These are phyloP conservation scores for Vachellia collinsii DNA, from an alignment of 306 rosid species.

Conservation along the genomic window DNA sequence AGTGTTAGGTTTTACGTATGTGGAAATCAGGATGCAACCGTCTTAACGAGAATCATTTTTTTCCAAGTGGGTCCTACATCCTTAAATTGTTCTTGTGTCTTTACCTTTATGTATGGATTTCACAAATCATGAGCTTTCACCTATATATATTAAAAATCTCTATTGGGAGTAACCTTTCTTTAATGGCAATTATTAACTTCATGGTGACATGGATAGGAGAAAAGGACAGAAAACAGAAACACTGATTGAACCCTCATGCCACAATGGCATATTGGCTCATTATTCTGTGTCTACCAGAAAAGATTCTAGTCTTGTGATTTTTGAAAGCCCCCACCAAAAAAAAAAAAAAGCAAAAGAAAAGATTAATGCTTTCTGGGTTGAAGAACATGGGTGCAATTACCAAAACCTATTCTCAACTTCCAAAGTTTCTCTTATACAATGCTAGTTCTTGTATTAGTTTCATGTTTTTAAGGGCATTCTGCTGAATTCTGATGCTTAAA, in stretches of 20 bases:
- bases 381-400: constrained; percentile 32
- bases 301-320: constrained; percentile 34
- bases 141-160: neutral
- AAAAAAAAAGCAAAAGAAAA: neutral
- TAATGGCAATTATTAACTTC: constrained; percentile 10
- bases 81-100: constrained; percentile 37
- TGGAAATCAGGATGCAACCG: constrained; percentile 55
- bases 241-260: neutral
- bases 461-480: neutral
- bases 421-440: constrained; percentile 23
- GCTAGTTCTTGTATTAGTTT: constrained; percentile 5
- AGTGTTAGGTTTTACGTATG: constrained; percentile 33
- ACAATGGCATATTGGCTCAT: constrained; percentile 26
- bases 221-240: constrained; percentile 27
- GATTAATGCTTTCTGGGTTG: constrained; percentile 7
- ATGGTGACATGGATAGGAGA: constrained; percentile 14
- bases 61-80: constrained; percentile 37
- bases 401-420: constrained; percentile 22
- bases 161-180: neutral
- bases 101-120: neutral
- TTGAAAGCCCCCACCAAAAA: neutral
- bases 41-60: constrained; percentile 50
- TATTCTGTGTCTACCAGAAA: neutral
- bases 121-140: neutral
- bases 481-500: constrained; percentile 21